phyloP scores from a whole-genome alignment of 805 yeast species.

The Isabelozyma heimii region DNA sequence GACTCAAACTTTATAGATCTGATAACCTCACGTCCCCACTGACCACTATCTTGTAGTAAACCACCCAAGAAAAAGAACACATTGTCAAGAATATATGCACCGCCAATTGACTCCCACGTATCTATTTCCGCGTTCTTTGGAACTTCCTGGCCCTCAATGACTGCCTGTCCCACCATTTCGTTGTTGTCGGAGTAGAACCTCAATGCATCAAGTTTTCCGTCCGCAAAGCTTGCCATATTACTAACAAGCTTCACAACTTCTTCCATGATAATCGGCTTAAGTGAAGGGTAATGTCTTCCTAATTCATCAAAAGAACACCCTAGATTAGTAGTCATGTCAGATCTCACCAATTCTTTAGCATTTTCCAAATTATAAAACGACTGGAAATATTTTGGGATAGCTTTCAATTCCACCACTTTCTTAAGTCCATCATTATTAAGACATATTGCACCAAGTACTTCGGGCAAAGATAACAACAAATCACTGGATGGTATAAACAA shows the following conservation, averaged over 20 bases:
- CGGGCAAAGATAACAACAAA: conserved; percentile 61
- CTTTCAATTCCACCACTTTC: conserved; percentile 43
- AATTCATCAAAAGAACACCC: conserved; percentile 77
- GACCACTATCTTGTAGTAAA: conserved; percentile 49
- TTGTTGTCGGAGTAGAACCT: conserved; percentile 44
- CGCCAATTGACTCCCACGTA: conserved; percentile 53
- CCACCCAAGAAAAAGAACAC: conserved; percentile 50
- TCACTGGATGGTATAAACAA: conserved; percentile 60
- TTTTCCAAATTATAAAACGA: conserved; percentile 47
- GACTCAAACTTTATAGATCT: conserved; percentile 37
- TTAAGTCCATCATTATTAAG: conserved; percentile 71
- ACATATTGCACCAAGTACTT: conserved; percentile 78
- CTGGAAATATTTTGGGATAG: conserved; percentile 44
- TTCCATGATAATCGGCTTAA: conserved; percentile 56
- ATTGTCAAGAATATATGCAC: conserved; percentile 49
- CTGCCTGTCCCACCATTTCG: conserved; percentile 41
- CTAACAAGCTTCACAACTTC: conserved; percentile 47
- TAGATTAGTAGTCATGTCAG: conserved; percentile 50
- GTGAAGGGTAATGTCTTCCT: conserved; percentile 76
- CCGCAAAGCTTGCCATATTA: conserved; percentile 38
- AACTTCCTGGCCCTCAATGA: conserved; percentile 38
- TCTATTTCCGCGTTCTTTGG: conserved; percentile 41
- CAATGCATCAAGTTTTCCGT: conserved; percentile 33
- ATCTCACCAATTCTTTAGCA: conserved; percentile 50
- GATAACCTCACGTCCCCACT: conserved; percentile 41